Base-by-base conservation (phyloP, 78 protist genomes). In the Dictyostelium capitatum region DNA sequence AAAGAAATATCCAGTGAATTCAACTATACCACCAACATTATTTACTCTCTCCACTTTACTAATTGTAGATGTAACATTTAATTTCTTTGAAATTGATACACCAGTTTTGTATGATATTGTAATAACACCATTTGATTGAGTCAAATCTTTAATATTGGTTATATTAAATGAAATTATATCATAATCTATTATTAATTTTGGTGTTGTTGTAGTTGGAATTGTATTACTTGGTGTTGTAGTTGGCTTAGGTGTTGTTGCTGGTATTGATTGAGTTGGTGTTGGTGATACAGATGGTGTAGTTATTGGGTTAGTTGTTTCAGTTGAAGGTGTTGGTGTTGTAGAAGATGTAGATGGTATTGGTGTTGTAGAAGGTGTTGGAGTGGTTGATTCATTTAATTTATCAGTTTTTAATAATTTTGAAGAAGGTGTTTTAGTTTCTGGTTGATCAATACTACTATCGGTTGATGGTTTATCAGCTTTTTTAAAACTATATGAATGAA, bases 271-370 rank as follows among this genome's bases (percentile, higher is more conserved):
- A 30, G 84, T 79, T 56, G 48, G 23, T 79, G 69, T 23, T 79
- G 83, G 20, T 79, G 83, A 4, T 50, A n/a, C 6, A 32, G 85
- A 19, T 78, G 82, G 11, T 6, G 82, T 28, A 10, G 82, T 0
- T 4, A 5, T n/a, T 46, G 85, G 28, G 59, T 65, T 80, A 59
- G 72, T 2, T 80, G 84, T 28, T 57, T 73, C n/a, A 1, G 25
- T 59, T 19, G 25, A 3, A n/a, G 73, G 73, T 28, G 73, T 23
- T 62, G 28, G 10, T 6, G 72, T 25, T 65, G 14, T 25, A 25
- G 73, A 25, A 11, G 28, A 32, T 23, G 28, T 25, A 23, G 70
- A 9, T 57, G 14, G 20, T 54, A 11, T 54, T 15, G 6, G 54
- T 50, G 54, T 50, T 50, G 54, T 4, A 50, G 59, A 15, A 15